A percentile compares a stretch with the other conserved stretches of the same genome.
Evolutionary conservation across 345 rosid genomes (phyloP).

Genomic region (Xanthoceras sorbifolium): DNA sequence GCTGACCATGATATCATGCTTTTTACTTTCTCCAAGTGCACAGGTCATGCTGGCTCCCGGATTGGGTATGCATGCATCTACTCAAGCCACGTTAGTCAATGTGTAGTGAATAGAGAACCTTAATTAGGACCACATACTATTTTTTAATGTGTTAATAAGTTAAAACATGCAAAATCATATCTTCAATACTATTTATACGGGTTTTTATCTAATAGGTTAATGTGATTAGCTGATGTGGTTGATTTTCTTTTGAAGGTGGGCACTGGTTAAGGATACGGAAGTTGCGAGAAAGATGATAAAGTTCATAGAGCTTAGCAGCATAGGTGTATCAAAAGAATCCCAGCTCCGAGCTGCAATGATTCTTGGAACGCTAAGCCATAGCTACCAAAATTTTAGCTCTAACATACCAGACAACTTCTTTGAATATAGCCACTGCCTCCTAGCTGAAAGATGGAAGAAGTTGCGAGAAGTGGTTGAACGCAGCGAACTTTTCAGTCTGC

Average conservation of each 20-base stretch:
- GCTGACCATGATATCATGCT: slow-evolving; percentile 80
- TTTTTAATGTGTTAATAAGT: too few species aligned
- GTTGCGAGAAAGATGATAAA: slow-evolving; percentile 68
- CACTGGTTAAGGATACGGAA: slow-evolving; percentile 64
- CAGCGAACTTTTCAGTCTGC: slow-evolving; percentile 48
- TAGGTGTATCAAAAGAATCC: slow-evolving; percentile 86
- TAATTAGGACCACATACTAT: too few species aligned
- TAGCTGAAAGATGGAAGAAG: slow-evolving; percentile 72
- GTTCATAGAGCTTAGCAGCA: slow-evolving; percentile 56
- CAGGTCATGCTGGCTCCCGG: slow-evolving; percentile 94
- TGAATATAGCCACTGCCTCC: slow-evolving; percentile 40
- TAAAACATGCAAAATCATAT: too few species aligned
- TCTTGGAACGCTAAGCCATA: slow-evolving; percentile 46
- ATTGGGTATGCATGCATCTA: slow-evolving; percentile 61
- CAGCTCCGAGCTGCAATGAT: slow-evolving; percentile 82
- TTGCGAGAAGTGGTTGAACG: slow-evolving; percentile 48
- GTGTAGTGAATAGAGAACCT: too few species aligned
- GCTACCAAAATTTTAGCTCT: slow-evolving; percentile 23
- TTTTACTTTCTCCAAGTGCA: slow-evolving; percentile 87
- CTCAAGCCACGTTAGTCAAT: background rate
- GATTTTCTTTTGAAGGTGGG: slow-evolving; percentile 57
- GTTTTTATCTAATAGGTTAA: too few species aligned
- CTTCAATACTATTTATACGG: too few species aligned
- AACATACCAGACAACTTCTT: slow-evolving; percentile 54
- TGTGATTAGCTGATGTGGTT: background rate